These are phyloP conservation scores for Chlamydomonas asymmetrica DNA, from an alignment of 139 green algal genomes.

Conservation along the genomic window DNA sequence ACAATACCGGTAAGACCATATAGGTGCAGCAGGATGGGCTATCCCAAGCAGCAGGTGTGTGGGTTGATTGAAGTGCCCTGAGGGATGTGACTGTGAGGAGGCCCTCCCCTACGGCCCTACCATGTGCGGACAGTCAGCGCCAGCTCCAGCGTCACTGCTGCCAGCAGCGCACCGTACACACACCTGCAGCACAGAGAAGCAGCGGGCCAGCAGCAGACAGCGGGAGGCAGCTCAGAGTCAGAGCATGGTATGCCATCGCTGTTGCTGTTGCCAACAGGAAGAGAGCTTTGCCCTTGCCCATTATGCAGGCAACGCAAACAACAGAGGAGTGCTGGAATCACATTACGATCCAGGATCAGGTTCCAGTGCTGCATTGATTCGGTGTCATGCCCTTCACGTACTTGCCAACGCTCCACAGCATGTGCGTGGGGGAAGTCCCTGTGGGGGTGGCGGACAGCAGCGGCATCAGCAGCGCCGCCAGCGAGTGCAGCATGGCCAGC, in stretches of 20 bases:
- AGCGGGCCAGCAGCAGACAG: too few species aligned
- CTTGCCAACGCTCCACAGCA: conserved; percentile 46
- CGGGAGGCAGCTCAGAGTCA: too few species aligned
- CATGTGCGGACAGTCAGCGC: conserved; percentile 6
- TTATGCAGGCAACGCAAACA: too few species aligned
- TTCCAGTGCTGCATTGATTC: too few species aligned
- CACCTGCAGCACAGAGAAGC: conserved; percentile 7
- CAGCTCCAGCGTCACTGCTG: conserved; percentile 68
- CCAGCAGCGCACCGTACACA: conserved; percentile 58
- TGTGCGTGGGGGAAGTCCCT: conserved; percentile 9
- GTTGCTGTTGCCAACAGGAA: background rate
- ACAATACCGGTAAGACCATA: too few species aligned
- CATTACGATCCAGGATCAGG: too few species aligned
- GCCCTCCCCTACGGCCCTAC: conserved; percentile 68
- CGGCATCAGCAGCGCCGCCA: conserved; percentile 2
- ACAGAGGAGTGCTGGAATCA: too few species aligned
- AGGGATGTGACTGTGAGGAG: conserved; percentile 60
- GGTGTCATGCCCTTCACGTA: conserved; percentile 4
- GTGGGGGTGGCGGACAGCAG: conserved; percentile 12
- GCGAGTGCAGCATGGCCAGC: conserved; percentile 25
- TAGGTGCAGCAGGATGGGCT: too few species aligned
- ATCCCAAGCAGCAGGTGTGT: too few species aligned
- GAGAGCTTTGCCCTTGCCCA: too few species aligned
- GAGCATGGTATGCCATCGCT: too few species aligned
- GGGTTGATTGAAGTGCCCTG: too few species aligned